Conservation (phyloP, 805 yeast genomes). For the Schizosaccharomyces octosporus region DNA sequence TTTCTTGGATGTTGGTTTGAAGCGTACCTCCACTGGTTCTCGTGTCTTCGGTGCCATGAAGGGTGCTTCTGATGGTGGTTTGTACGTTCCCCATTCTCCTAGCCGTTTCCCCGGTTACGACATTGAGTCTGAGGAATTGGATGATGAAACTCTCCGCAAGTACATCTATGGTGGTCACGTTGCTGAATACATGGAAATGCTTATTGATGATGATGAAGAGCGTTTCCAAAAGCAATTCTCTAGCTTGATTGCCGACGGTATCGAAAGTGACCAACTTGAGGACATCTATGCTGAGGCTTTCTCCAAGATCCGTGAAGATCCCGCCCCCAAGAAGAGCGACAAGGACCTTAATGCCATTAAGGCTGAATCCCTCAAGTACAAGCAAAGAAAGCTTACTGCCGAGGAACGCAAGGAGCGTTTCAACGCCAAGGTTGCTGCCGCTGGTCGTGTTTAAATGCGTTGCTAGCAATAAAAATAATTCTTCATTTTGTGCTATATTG, state of each 20-base stretch:
- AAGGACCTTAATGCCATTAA: constrained; percentile 95
- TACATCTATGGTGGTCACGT: constrained; percentile 99
- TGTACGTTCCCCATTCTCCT: constrained; percentile 96
- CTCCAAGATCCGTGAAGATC: constrained; percentile 88
- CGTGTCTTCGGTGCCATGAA: constrained; percentile 96
- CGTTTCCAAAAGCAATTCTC: constrained; percentile 90
- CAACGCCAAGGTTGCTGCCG: constrained; percentile 46
- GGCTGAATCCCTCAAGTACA: constrained; percentile 86
- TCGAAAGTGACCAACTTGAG: constrained; percentile 91
- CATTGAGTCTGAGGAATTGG: constrained; percentile 93
- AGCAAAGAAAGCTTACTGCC: constrained; percentile 62
- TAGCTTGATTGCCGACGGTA: constrained; percentile 86
- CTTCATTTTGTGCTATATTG: neutral
- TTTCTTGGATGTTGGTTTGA: constrained; percentile 95
- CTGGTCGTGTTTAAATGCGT: neutral
- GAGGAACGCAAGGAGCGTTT: constrained; percentile 78
- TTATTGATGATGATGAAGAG: constrained; percentile 99
- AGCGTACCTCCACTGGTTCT: constrained; percentile 99
- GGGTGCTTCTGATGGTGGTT: constrained; percentile 99
- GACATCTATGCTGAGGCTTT: constrained; percentile 89
- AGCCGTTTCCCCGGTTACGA: constrained; percentile 99
- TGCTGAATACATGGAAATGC: constrained; percentile 99
- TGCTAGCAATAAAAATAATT: neutral
- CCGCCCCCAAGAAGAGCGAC: constrained; percentile 41
- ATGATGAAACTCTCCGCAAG: constrained; percentile 88